Evolutionary conservation across 2,329 filamentous ascomycete species (phyloP), one percentile per base, ranked within the genome.

Genomic region (Knufia fluminis): DNA sequence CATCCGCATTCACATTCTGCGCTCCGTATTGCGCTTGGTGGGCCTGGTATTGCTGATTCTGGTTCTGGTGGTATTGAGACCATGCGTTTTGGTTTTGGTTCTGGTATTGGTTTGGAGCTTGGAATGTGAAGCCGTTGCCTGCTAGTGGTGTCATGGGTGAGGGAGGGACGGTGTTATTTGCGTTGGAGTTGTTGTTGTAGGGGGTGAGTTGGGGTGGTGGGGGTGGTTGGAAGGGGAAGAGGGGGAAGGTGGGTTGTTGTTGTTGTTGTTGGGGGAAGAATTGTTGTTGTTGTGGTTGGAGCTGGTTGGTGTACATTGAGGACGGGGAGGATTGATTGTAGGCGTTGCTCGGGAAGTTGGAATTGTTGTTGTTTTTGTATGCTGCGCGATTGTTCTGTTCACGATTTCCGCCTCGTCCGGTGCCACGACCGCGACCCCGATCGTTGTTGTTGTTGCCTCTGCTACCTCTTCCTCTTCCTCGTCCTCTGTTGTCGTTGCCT

Each of bases 381-480:
- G n/a, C n/a, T n/a, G 12, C 7, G 17, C 17, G 12, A 17, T 41
- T 41, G 38, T 28, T 43, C 7, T 26, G 19, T 10, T 46, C 4
- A 32, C 39, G 4, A 32, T 16, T 24, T 12, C 4, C 32, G 39
- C 26, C 26, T 28, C 26, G 6, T 28, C 26, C 62, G 50, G 16
- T 41, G 46, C 26, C 64, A 46, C 67, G 62, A 33, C 65, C 53
- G 41, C 57, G 49, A 35, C 60, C 57, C 26, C 61, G 41, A 4
- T 49, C 38, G 32, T 56, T 58, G 31, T 36, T 52, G 28, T 55
- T 45, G 32, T 52, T 55, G 2, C 68, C 69, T 33, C 67, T 45
- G 32, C 52, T 55, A 2, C 68, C 69, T 33, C 67, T 66, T 43
- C 71, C 69, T 17, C 68, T 61, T 23, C 66, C 62, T 51, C 66